Base-by-base conservation (phyloP, 495 filamentous ascomycete species). In the Thermothielavioides terrestris region DNA sequence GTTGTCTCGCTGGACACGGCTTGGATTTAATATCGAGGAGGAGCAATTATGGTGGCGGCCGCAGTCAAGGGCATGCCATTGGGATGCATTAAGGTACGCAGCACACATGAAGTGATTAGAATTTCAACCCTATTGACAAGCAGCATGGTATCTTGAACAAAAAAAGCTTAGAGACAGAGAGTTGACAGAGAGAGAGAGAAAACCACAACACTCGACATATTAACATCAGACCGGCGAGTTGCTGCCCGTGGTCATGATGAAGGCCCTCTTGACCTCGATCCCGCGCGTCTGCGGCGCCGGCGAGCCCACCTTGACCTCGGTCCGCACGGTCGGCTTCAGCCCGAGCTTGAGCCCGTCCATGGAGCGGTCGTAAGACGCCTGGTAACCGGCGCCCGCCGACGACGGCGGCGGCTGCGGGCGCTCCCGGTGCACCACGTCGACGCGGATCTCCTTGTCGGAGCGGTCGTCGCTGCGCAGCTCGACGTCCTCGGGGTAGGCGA, bases 391-490 rank as follows among this genome's bases (percentile, higher is more conserved):
- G n/a, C n/a, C n/a, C n/a, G n/a, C n/a, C n/a, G n/a, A n/a, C 25
- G 39, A 22, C 1, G 20, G 22, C 10, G 26, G 18, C 18, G 30
- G n/a, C 23, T 43, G 15, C 11, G 8, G 18, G 9, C 7, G 12
- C 14, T 20, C 1, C 35, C 14, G 6, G 1, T 2, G 17, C 23
- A 15, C 10, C 15, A 21, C n/a, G n/a, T 26, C 22, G 6, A 25
- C 35, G 35, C 20, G 8, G 9, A 54, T 36, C 25, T 50, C 50
- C 45, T 58, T 54, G 22, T 56, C 46, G 9, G 53, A 50, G 21
- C 50, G 32, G 20, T 53, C 46, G n/a, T 63, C 59, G 38, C 58
- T 63, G 26, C 56, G 60, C 8, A 63, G 43, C 46, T 63, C 60
- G 7, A 63, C 27, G 17, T 63, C 56, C 40, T 59, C 61, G 10